These are phyloP conservation scores for Curvularia hawaiiensis DNA, from an alignment of 2,329 filamentous ascomycete genomes.

Conservation along the genomic window DNA sequence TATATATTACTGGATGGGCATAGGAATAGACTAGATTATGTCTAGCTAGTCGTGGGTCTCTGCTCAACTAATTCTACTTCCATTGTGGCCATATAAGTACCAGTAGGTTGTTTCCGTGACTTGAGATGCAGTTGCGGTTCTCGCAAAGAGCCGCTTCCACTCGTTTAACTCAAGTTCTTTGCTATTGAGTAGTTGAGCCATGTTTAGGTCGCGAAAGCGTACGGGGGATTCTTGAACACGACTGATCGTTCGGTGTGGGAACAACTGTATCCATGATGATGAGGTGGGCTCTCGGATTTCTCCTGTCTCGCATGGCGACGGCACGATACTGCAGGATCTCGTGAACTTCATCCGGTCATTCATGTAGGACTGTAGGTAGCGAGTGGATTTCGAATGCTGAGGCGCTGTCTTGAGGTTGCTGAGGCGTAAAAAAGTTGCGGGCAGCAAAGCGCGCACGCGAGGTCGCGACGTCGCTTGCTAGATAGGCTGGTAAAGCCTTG, in stretches of 20 bases:
- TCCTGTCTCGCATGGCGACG: not conserved
- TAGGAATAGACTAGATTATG: too few relatives aligned
- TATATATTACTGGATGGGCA: too few relatives aligned
- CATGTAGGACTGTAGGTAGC: not conserved
- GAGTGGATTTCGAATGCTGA: not conserved
- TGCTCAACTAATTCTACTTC: not conserved
- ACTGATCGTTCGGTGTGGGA: not conserved
- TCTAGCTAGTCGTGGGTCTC: too few relatives aligned
- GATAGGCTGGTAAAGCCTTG: not conserved
- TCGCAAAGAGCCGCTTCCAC: not conserved
- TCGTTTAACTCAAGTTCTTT: not conserved
- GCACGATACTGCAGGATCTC: not conserved
- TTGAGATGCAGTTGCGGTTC: not conserved
- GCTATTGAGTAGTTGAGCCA: not conserved
- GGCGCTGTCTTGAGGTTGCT: not conserved
- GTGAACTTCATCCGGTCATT: not conserved
- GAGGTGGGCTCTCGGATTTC: not conserved
- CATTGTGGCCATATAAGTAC: not conserved
- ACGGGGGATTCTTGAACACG: not conserved
- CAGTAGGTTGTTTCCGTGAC: not conserved
- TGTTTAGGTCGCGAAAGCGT: not conserved
- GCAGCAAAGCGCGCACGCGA: not conserved
- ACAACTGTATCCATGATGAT: not conserved
- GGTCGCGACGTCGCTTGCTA: not conserved
- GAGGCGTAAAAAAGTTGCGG: not conserved